phyloP scores from a whole-genome alignment of 2,329 filamentous ascomycete species.

The Cryphonectria carpinicola region DNA sequence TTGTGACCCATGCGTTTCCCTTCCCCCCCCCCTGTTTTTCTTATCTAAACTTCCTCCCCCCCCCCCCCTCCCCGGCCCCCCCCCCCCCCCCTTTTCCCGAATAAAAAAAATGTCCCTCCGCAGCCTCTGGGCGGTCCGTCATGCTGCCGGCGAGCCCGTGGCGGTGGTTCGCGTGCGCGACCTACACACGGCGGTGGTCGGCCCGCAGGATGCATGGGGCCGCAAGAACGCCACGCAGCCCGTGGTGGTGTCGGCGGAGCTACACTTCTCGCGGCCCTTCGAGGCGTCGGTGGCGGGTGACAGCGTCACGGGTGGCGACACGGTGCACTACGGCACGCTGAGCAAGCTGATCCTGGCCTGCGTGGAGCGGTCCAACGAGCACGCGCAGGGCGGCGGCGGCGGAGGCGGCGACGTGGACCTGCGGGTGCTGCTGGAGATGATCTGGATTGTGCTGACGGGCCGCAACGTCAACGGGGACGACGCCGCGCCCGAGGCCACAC shows the following conservation, averaged over 20 bases:
- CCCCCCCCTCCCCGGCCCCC: slow-evolving; percentile 14
- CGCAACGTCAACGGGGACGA: slow-evolving; percentile 38
- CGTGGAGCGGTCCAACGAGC: slow-evolving; percentile 37
- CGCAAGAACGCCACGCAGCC: slow-evolving; percentile 63
- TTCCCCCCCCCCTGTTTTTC: no score
- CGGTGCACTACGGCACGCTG: slow-evolving; percentile 74
- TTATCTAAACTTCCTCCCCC: no score
- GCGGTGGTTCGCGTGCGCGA: slow-evolving; percentile 64
- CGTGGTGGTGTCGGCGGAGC: slow-evolving; percentile 60
- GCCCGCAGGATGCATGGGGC: slow-evolving; percentile 72
- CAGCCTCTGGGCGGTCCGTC: slow-evolving; percentile 44
- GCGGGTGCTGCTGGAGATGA: slow-evolving; percentile 40
- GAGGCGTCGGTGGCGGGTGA: slow-evolving; percentile 61
- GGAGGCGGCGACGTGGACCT: slow-evolving; percentile 30
- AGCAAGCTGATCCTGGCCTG: slow-evolving; percentile 65
- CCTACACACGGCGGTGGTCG: slow-evolving; percentile 59
- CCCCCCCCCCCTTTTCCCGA: not conserved
- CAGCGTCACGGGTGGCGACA: slow-evolving; percentile 63
- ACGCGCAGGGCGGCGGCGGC: slow-evolving; percentile 32
- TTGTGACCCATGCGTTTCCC: no score
- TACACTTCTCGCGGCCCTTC: slow-evolving; percentile 62
- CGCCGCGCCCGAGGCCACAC: slow-evolving; percentile 36
- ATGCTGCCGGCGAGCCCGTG: slow-evolving; percentile 48
- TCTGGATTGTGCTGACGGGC: slow-evolving; percentile 46
- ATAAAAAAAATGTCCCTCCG: slow-evolving; percentile 32